Conservation (phyloP, 2,329 filamentous ascomycete genomes). For the Venturia asperata region DNA sequence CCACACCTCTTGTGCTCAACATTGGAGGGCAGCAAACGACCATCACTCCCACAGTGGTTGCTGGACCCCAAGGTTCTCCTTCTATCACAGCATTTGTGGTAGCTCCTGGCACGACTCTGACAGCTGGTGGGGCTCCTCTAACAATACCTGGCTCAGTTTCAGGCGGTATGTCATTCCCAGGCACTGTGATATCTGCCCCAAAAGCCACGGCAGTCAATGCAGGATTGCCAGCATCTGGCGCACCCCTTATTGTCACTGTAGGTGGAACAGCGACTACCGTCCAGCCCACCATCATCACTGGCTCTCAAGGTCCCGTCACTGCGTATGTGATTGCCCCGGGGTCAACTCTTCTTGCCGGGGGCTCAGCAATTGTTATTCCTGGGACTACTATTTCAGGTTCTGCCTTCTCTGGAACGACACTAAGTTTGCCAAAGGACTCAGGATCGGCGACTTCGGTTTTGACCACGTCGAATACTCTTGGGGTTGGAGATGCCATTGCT, state of each 20-base stretch:
- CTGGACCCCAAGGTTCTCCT: background rate
- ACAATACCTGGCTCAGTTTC: background rate
- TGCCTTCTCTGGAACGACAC: background rate
- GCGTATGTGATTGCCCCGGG: slow-evolving; percentile 11
- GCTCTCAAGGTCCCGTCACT: background rate
- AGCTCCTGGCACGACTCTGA: slow-evolving; percentile 9
- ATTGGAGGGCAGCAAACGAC: slow-evolving; percentile 12
- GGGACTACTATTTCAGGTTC: background rate
- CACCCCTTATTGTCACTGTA: background rate
- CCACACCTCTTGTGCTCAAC: slow-evolving; percentile 7
- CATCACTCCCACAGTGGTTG: slow-evolving; percentile 1
- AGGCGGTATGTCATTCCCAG: background rate
- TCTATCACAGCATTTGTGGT: slow-evolving; percentile 16
- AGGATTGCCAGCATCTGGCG: background rate
- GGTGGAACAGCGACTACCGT: slow-evolving; percentile 4
- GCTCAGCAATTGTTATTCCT: slow-evolving; percentile 3
- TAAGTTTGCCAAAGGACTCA: background rate
- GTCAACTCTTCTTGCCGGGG: slow-evolving; percentile 14
- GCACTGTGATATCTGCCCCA: background rate
- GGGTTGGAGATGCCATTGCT: slow-evolving; percentile 13
- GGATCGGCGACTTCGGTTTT: background rate
- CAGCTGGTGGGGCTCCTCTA: background rate
- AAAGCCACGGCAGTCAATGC: background rate
- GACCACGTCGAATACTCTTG: background rate
- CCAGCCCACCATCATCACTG: slow-evolving; percentile 11